phyloP scores from a whole-genome alignment of 768 basidiomycete genomes.

The Leccinum sublutescens region DNA sequence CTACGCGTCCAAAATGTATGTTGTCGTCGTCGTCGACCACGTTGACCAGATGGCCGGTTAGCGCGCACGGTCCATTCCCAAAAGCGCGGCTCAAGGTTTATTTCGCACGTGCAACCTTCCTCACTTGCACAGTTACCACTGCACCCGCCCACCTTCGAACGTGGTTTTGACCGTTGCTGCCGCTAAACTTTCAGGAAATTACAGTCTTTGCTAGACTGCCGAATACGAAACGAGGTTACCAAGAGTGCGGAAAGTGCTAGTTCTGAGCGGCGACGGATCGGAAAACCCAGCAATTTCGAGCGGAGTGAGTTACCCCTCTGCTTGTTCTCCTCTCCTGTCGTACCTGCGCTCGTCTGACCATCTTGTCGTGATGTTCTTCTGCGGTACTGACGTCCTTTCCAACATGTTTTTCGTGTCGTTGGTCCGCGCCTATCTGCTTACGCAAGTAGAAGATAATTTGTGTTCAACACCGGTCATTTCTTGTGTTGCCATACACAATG shows the following conservation, averaged over 20 bases:
- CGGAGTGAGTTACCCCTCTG: slow-evolving; percentile 32
- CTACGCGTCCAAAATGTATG: slow-evolving; percentile 1
- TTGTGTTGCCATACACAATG: slow-evolving; percentile 28
- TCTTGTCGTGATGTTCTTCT: slow-evolving; percentile 4
- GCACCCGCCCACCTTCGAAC: slow-evolving; percentile 11
- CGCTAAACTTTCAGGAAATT: slow-evolving; percentile 11
- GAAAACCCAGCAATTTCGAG: slow-evolving; percentile 37
- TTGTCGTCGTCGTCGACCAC: slow-evolving; percentile 22
- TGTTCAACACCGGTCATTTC: slow-evolving; percentile 24
- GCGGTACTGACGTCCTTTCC: slow-evolving; percentile 8
- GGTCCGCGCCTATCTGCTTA: slow-evolving; percentile 32
- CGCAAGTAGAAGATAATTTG: slow-evolving; percentile 29
- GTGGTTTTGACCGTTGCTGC: slow-evolving; percentile 5
- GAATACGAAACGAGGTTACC: slow-evolving; percentile 11
- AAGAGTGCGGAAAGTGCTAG: slow-evolving; percentile 14
- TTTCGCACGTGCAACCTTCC: slow-evolving; percentile 34
- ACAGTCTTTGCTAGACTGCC: slow-evolving; percentile 3
- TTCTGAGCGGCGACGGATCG: slow-evolving; percentile 40
- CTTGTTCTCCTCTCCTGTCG: slow-evolving; percentile 3
- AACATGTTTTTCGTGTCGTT: slow-evolving; percentile 21
- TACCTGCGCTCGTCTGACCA: slow-evolving; percentile 1
- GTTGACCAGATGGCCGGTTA: slow-evolving; percentile 11
- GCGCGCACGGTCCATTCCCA: slow-evolving; percentile 28
- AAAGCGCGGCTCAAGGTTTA: slow-evolving; percentile 29
- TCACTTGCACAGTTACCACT: slow-evolving; percentile 30